Percentiles rank a stretch among this genome's conserved stretches.
Evolutionary conservation across 202 grass and related monocot species (phyloP).

Genomic region (Bolboschoenoplectus hybrid): DNA sequence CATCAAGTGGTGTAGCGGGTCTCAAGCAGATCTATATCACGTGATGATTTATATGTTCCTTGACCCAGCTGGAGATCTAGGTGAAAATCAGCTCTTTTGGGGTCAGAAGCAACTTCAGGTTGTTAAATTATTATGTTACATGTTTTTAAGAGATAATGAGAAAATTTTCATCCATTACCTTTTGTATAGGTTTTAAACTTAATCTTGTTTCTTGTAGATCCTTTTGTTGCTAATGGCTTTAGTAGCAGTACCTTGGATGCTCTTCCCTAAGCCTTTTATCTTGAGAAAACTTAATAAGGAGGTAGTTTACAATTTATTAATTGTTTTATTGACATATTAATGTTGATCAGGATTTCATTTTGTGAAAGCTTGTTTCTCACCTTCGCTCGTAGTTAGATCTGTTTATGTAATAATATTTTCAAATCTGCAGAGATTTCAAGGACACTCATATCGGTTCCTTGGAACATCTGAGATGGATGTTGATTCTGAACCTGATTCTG

Average conservation of each 20-base stretch:
- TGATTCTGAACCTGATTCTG: conserved; percentile 96
- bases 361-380: background rate
- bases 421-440: conserved; percentile 93
- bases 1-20: conserved; percentile 95
- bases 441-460: conserved; percentile 85
- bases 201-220: conserved; percentile 66
- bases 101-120: conserved; percentile 95
- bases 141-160: conserved; percentile 18
- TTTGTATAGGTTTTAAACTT: conserved; percentile 33
- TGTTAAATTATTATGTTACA: conserved; percentile 32
- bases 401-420: conserved; percentile 5
- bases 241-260: conserved; percentile 97
- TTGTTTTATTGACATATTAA: background rate
- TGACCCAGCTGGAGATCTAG: conserved; percentile 86
- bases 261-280: conserved; percentile 95
- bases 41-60: conserved; percentile 99
- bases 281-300: conserved; percentile 90
- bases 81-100: conserved; percentile 99
- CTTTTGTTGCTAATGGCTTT: conserved; percentile 81
- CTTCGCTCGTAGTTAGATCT: background rate
- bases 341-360: conserved; percentile 25
- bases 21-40: conserved; percentile 98
- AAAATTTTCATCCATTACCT: background rate
- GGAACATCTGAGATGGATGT: conserved; percentile 87
- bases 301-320: conserved; percentile 49